Evolutionary conservation across 1,284 basidiomycete genomes (phyloP).

Genomic region (Tilletia setariae): DNA sequence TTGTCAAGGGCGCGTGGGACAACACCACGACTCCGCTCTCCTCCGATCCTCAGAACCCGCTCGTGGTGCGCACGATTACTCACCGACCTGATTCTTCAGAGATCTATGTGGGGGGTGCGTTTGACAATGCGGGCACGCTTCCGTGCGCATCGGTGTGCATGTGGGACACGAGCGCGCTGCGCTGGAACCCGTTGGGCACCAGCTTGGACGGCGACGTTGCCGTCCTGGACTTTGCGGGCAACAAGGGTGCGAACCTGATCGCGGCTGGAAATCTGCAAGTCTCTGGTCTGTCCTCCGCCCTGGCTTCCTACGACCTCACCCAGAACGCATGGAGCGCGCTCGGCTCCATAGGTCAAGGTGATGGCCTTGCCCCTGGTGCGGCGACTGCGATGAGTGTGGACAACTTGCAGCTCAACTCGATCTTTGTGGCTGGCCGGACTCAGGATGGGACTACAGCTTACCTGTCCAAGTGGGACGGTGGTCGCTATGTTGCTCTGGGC

Average conservation of each 20-base stretch:
- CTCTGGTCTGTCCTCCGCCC: slow-evolving; percentile 64
- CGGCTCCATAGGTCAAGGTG: slow-evolving; percentile 66
- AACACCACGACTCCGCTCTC: slow-evolving; percentile 33
- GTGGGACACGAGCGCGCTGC: slow-evolving; percentile 66
- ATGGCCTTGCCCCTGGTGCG: slow-evolving; percentile 72
- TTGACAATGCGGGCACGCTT: slow-evolving; percentile 72
- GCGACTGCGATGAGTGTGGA: slow-evolving; percentile 85
- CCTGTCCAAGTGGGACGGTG: slow-evolving; percentile 43
- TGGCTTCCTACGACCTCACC: slow-evolving; percentile 68
- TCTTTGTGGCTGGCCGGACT: slow-evolving; percentile 78
- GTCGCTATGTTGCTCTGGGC: slow-evolving; percentile 26
- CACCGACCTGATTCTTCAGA: slow-evolving; percentile 66
- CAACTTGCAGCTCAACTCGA: slow-evolving; percentile 71
- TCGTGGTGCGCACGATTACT: slow-evolving; percentile 72
- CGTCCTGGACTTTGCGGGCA: slow-evolving; percentile 68
- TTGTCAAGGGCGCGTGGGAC: slow-evolving; percentile 36
- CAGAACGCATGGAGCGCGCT: slow-evolving; percentile 61
- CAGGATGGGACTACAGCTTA: slow-evolving; percentile 34
- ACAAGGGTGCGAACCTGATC: slow-evolving; percentile 43
- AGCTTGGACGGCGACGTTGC: slow-evolving; percentile 79
- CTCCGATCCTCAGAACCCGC: slow-evolving; percentile 40
- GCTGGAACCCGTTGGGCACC: slow-evolving; percentile 77
- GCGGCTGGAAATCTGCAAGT: slow-evolving; percentile 69
- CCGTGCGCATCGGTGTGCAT: slow-evolving; percentile 76
- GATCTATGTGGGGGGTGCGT: slow-evolving; percentile 80